Evolutionary conservation across 306 rosid genomes (phyloP).

Genomic region (Casuarina glauca): DNA sequence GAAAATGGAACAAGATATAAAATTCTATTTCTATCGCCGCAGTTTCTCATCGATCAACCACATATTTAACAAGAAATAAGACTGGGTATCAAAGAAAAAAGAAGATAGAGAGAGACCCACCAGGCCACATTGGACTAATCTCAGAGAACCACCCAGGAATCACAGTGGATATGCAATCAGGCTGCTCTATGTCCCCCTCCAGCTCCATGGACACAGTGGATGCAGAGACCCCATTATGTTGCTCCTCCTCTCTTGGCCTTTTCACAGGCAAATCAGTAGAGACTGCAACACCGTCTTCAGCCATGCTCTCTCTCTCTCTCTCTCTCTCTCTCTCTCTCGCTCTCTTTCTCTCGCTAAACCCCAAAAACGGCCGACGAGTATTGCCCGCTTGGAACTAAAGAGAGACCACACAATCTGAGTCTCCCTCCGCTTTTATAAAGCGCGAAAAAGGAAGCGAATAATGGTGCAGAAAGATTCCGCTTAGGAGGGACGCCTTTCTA

Average conservation of each 20-base stretch:
- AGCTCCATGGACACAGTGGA: conserved; percentile 43
- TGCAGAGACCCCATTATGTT: conserved; percentile 47
- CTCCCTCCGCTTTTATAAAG: conserved; percentile 12
- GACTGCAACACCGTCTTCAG: conserved; percentile 45
- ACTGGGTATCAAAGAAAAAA: neutral
- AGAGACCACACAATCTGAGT: conserved; percentile 22
- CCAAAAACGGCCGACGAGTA: conserved; percentile 8
- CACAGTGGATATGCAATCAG: conserved; percentile 53
- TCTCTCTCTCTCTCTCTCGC: neutral
- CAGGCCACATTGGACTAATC: conserved; percentile 99
- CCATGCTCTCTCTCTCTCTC: conserved; percentile 34
- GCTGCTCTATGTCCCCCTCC: conserved; percentile 29
- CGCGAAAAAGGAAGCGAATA: neutral
- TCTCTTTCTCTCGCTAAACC: neutral
- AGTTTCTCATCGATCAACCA: conserved; percentile 15
- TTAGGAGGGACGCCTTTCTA: conserved; percentile 23
- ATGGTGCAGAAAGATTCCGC: conserved; percentile 35
- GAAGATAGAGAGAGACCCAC: conserved; percentile 40
- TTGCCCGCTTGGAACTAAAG: neutral
- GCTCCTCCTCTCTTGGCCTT: conserved; percentile 62
- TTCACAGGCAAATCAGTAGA: conserved; percentile 51
- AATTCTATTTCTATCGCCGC: conserved; percentile 1
- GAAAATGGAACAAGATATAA: neutral
- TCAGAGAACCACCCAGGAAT: conserved; percentile 99
- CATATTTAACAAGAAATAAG: neutral